Evolutionary conservation across 2,329 filamentous ascomycete genomes (phyloP).

Genomic region (Monosporascus cannonballus): DNA sequence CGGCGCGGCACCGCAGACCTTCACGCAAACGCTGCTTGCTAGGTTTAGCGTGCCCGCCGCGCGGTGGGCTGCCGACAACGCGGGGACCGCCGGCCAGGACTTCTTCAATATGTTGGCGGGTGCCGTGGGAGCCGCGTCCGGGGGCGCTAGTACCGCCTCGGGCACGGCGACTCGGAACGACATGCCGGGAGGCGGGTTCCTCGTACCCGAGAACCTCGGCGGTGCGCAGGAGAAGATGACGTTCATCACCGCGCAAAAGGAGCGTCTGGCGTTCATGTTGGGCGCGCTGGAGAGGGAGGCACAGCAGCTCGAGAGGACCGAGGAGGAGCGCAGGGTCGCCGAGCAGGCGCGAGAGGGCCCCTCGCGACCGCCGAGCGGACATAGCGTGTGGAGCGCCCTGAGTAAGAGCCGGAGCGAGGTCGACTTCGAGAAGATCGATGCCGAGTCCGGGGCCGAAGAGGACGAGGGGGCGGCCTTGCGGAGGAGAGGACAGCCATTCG

Average conservation of each 20-base stretch:
- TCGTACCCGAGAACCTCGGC: conserved; percentile 66
- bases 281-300: conserved; percentile 77
- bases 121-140: conserved; percentile 59
- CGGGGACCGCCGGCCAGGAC: conserved; percentile 49
- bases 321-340: conserved; percentile 21
- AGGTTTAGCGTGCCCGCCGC: conserved; percentile 79
- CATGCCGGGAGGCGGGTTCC: conserved; percentile 33
- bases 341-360: conserved; percentile 15
- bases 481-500: conserved; percentile 13
- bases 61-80: conserved; percentile 41
- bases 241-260: conserved; percentile 74
- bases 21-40: conserved; percentile 76
- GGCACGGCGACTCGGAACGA: conserved; percentile 26
- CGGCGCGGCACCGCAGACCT: conserved; percentile 46
- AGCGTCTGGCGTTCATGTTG: conserved; percentile 68
- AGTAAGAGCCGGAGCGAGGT: conserved; percentile 79
- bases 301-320: conserved; percentile 44
- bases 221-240: conserved; percentile 60
- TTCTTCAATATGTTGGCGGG: conserved; percentile 73
- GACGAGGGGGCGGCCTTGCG: conserved; percentile 30
- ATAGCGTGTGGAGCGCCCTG: conserved; percentile 48
- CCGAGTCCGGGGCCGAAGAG: conserved; percentile 59
- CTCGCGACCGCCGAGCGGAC: conserved; percentile 40
- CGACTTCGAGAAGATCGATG: conserved; percentile 85
- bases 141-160: conserved; percentile 24